phyloP scores from a whole-genome alignment of 495 filamentous ascomycete genomes.

The Apiosordaria backusii region DNA sequence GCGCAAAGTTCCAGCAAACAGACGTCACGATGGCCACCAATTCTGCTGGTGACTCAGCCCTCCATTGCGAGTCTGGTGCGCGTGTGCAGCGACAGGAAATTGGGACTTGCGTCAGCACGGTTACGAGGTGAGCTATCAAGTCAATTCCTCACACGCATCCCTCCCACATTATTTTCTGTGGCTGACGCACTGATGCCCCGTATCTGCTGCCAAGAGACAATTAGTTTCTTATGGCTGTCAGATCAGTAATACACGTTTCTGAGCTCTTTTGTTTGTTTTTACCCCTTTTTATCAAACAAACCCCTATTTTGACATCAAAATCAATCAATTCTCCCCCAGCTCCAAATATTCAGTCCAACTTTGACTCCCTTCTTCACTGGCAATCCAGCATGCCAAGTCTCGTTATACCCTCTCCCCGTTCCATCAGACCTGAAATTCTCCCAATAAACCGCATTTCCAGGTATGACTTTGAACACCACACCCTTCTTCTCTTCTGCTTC shows the following conservation, averaged over 20 bases:
- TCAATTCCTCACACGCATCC: not conserved
- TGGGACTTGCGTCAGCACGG: slow-evolving; percentile 10
- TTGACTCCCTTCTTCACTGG: slow-evolving; percentile 43
- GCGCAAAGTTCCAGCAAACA: not conserved
- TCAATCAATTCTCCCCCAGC: slow-evolving; percentile 36
- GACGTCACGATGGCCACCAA: not conserved
- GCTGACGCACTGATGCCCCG: not conserved
- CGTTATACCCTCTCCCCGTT: slow-evolving; percentile 41
- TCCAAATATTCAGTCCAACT: slow-evolving; percentile 50
- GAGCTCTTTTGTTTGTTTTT: not conserved
- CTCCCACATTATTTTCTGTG: not conserved
- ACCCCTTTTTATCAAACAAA: not conserved
- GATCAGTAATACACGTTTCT: not conserved
- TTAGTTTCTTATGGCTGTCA: not conserved
- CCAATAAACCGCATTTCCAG: slow-evolving; percentile 50
- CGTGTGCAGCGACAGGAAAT: not conserved
- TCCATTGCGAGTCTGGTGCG: not conserved
- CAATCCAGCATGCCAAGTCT: slow-evolving; percentile 49
- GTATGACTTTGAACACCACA: slow-evolving; percentile 38
- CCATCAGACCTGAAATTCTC: slow-evolving; percentile 48
- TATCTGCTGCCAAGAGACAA: slow-evolving; percentile 2
- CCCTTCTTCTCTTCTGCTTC: slow-evolving; percentile 21
- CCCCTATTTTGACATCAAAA: not conserved
- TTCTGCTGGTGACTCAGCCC: not conserved
- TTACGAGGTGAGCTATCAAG: not conserved